Percentiles rank a stretch among this genome's conserved stretches.
These are phyloP conservation scores for Dendrobium huoshanense DNA, from an alignment of 106 monocot species.

Conservation along the genomic window DNA sequence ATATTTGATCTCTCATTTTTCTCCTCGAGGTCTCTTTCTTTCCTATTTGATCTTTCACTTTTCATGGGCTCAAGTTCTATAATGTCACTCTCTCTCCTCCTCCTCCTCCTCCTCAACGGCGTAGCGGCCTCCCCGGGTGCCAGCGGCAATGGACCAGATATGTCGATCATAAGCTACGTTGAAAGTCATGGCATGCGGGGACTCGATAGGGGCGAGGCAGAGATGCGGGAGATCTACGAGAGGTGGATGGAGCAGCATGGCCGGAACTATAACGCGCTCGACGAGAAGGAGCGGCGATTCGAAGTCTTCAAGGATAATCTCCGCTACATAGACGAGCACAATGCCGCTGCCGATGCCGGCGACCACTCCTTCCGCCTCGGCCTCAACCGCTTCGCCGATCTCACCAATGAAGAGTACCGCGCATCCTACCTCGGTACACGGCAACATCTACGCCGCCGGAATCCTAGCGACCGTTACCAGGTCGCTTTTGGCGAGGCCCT, in stretches of 20 bases:
- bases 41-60: neutral
- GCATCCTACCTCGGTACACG: slow-evolving; percentile 35
- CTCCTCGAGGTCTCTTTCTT: neutral
- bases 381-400: slow-evolving; percentile 82
- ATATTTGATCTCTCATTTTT: neutral
- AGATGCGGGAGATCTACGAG: slow-evolving; percentile 39
- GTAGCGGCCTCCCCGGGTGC: neutral
- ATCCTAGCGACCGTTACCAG: slow-evolving; percentile 32
- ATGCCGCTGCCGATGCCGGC: slow-evolving; percentile 42
- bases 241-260: slow-evolving; percentile 32
- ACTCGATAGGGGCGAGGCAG: slow-evolving; percentile 36
- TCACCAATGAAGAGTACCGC: slow-evolving; percentile 85
- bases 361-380: slow-evolving; percentile 48
- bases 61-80: neutral
- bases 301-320: slow-evolving; percentile 81
- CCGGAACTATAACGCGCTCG: slow-evolving; percentile 28
- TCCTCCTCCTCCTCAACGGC: slow-evolving; percentile 8
- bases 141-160: slow-evolving; percentile 3
- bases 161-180: slow-evolving; percentile 36
- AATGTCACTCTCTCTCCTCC: neutral
- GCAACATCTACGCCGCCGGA: neutral
- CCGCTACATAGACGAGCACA: slow-evolving; percentile 70
- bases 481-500: slow-evolving; percentile 34
- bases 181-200: slow-evolving; percentile 10
- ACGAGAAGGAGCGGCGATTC: slow-evolving; percentile 44